phyloP scores from a whole-genome alignment of 805 yeast genomes.

The Candida pini region DNA sequence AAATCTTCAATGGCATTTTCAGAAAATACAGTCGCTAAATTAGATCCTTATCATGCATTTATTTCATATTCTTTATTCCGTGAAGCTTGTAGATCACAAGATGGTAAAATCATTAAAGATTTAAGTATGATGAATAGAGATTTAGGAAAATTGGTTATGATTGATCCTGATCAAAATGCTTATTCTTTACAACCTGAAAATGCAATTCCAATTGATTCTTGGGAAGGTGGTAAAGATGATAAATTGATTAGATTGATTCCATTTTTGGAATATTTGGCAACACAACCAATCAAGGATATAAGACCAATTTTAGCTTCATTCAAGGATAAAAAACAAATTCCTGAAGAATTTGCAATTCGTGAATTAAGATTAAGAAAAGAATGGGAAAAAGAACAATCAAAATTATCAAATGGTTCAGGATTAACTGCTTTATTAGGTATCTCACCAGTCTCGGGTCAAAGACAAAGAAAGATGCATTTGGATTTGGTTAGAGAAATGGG shows the following conservation, averaged over 20 bases:
- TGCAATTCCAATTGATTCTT: conserved; percentile 76
- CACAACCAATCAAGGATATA: conserved; percentile 78
- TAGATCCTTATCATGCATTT: conserved; percentile 90
- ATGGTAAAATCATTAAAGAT: conserved; percentile 88
- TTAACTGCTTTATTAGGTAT: conserved; percentile 51
- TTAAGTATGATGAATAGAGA: conserved; percentile 88
- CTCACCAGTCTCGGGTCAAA: conserved; percentile 36
- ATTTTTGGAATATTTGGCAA: conserved; percentile 88
- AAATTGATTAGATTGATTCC: conserved; percentile 77
- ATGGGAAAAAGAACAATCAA: conserved; percentile 51
- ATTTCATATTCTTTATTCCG: conserved; percentile 82
- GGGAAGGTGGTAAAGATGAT: conserved; percentile 87
- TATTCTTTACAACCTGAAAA: conserved; percentile 87
- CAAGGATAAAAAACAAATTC: conserved; percentile 57
- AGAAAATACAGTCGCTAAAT: conserved; percentile 76
- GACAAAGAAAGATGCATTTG: conserved; percentile 69
- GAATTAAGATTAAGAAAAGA: conserved; percentile 69
- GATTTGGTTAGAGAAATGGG: conserved; percentile 90
- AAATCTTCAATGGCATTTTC: conserved; percentile 81
- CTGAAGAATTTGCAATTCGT: conserved; percentile 76
- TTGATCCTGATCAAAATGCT: conserved; percentile 73
- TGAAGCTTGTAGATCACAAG: conserved; percentile 86
- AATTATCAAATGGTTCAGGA: conserved; percentile 16
- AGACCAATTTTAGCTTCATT: conserved; percentile 81
- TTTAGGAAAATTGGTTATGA: conserved; percentile 66